Conservation (phyloP, 1,284 basidiomycete genomes). For the Serendipita sp. region DNA sequence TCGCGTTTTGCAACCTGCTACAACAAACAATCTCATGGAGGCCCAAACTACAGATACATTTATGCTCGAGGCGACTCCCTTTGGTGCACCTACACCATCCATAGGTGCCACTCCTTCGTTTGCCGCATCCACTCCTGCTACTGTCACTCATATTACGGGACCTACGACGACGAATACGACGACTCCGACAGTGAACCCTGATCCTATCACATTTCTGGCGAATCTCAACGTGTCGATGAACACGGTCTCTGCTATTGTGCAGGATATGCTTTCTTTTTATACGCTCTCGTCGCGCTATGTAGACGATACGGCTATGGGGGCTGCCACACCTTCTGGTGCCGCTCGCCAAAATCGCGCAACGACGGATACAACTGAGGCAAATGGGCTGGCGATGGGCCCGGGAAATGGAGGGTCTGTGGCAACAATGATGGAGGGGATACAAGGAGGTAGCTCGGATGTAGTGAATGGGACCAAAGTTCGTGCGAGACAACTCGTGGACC, state of each 20-base stretch:
- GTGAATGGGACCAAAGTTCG: conserved; percentile 10
- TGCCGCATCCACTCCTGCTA: conserved; percentile 13
- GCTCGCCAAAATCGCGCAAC: conserved; percentile 9
- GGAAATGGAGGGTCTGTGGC: conserved; percentile 14
- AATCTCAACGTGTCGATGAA: conserved; percentile 74
- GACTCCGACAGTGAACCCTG: conserved; percentile 25
- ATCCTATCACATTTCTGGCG: conserved; percentile 71
- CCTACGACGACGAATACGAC: conserved; percentile 24
- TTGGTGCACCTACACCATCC: conserved; percentile 14
- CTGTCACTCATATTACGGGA: conserved; percentile 17
- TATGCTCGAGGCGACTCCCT: conserved; percentile 18
- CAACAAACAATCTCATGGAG: conserved; percentile 9
- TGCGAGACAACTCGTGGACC: conserved; percentile 11
- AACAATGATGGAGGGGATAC: conserved; percentile 12
- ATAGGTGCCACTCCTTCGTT: conserved; percentile 12
- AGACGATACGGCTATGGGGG: conserved; percentile 31
- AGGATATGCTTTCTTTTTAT: conserved; percentile 85
- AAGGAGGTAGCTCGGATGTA: conserved; percentile 6
- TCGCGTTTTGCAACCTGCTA: conserved; percentile 29
- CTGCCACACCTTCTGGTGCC: conserved; percentile 6
- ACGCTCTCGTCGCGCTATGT: conserved; percentile 72
- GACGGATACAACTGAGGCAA: conserved; percentile 15
- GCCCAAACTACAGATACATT: conserved; percentile 16
- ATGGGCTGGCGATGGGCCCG: conserved; percentile 14
- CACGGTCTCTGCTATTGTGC: conserved; percentile 71